phyloP scores from a whole-genome alignment of 176 grass and related monocot species.

The Phoenix dactylifera region DNA sequence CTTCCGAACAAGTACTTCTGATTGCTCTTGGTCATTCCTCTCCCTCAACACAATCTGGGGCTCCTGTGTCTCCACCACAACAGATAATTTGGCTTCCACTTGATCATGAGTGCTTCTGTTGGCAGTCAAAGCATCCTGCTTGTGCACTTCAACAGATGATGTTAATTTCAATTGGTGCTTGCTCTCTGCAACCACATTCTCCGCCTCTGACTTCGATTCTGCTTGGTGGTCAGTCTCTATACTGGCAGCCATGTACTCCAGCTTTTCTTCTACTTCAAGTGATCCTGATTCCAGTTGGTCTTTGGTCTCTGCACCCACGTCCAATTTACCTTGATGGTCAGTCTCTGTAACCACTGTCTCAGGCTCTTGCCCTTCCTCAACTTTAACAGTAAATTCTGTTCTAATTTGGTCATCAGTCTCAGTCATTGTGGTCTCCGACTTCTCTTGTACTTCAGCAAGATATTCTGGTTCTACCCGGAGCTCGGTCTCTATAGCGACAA shows the following conservation, averaged over 20 bases:
- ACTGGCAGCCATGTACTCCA: conserved; percentile 6
- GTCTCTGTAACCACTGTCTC: background rate
- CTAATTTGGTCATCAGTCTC: background rate
- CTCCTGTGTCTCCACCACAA: background rate
- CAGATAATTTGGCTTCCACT: conserved; percentile 8
- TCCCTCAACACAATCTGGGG: background rate
- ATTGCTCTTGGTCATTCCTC: conserved; percentile 7
- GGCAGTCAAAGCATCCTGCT: conserved; percentile 1
- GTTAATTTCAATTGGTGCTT: conserved; percentile 4
- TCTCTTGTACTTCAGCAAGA: conserved; percentile 1
- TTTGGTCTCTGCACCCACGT: background rate
- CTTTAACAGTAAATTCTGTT: background rate
- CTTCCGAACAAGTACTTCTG: conserved; percentile 3
- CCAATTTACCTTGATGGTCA: background rate
- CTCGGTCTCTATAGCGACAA: background rate
- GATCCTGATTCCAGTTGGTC: conserved; percentile 9
- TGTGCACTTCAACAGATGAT: conserved; percentile 5
- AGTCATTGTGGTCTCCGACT: background rate
- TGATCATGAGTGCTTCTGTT: background rate
- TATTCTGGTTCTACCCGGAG: background rate
- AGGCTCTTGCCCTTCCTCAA: conserved; percentile 2
- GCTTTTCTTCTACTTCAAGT: conserved; percentile 9
- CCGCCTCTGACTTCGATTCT: conserved; percentile 13
- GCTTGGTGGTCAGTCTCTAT: conserved; percentile 11
- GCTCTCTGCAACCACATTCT: background rate